Base-by-base conservation (phyloP, 2,329 filamentous ascomycete species). In the Neoscytalidium dimidiatum region DNA sequence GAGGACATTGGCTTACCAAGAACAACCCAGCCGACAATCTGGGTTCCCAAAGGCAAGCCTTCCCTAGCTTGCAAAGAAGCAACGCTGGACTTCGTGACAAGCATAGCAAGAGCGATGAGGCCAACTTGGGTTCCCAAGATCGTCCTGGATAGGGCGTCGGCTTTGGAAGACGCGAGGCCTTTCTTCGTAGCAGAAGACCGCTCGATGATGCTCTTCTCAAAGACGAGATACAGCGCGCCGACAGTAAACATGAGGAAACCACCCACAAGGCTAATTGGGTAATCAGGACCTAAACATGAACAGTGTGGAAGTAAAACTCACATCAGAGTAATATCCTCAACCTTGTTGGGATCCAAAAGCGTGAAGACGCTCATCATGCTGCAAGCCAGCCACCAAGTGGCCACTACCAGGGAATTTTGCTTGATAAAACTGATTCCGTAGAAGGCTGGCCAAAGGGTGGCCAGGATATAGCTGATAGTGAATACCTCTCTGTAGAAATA, bases 401-500 rank as follows among this genome's bases (percentile, higher is more conserved):
- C 78, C 61, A 86, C 86, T 2, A 96, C 83, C 3, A 85, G 73
- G 13, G 81, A 73, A 72, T 98, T 90, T 28, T 85, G 79, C 61
- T 80, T 83, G 8, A 97, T 69, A 71, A 99, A 98, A 0, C 83
- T 82, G 28, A 84, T 72, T 0, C 95, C 94, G 69, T 95, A 91
- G 0, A 88, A 82, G 0, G 85, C 70, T 0, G 95, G 95, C 91
- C 94, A 99, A 48, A 91, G 82, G 0, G 89, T 86, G 3, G 87
- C 93, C 3, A 94, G 69, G 28, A 94, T 72, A 73, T 94, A 99
- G 64, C 94, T 86, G 0, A 87, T 80, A 0, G 94, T 97, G 70
- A 96, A 90, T 26, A 98, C 88, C 73, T 97, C 90, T 44, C 95
- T 89, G 71, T 94, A 86, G 64, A 96, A 96, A 75, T 99, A 99